Base-by-base conservation (phyloP, 495 filamentous ascomycete genomes). In the Chaetomium cochliodes region DNA sequence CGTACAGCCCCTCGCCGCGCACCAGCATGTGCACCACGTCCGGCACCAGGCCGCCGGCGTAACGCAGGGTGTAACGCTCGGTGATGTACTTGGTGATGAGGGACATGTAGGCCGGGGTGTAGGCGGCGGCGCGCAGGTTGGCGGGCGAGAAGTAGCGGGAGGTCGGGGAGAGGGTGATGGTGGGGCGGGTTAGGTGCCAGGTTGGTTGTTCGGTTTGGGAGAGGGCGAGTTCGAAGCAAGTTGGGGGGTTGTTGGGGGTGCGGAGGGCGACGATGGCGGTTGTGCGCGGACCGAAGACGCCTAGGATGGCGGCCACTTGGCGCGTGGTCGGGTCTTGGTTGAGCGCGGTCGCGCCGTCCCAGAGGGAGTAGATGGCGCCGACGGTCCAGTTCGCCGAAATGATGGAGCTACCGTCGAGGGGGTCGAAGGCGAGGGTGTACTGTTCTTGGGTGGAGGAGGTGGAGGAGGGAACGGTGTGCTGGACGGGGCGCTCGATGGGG, bases 361-460 rank as follows among this genome's bases (percentile, higher is more conserved):
- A 85, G 26, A 84, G 68, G 28, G 78, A 80, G 44, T 84, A 65
- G 56, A 85, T 84, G 22, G 81, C 80, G 11, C 82, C 82, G 20
- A 85, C 82, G 3, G 79, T 76, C 80, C 81, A 84, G 54, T 85
- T 84, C 0, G 82, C 75, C 11, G 75, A 76, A 55, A 84, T 82
- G 66, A 84, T 84, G 37, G 80, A 83, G 71, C 76, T 79, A 11
- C 82, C 81, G 62, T 85, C 82, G 0, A 84, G 75, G 23, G 82
- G 82, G 65, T 85, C 82, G 67, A 85, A 85, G 3, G 80, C 82
- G n/a, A 84, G 60, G 1, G 82, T 81, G 70, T 84, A 84, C n/a
- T 76, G 65, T 56, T 84, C 81, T 49, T 46, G 8, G 16, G 39
- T 4, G 33, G 25, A 4, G 12, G 52, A 22, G 23, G 60, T 52